Percentiles rank a stretch among this genome's conserved stretches.
Conservation (phyloP, 1,139 yeast genomes). For the Pichia sp. region DNA sequence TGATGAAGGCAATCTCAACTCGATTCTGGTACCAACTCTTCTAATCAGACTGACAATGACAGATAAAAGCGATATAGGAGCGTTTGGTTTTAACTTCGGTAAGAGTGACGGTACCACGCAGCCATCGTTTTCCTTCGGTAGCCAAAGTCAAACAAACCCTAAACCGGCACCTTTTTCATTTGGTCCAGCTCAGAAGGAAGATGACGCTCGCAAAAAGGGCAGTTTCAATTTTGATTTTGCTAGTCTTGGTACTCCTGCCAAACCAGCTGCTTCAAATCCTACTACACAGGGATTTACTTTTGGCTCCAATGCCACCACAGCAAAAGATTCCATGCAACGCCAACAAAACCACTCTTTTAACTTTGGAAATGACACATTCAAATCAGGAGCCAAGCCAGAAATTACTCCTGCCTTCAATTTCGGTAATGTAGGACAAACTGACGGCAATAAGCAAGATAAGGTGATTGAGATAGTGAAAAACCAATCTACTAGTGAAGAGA, state of each 20-base stretch:
- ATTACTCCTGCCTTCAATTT: no score
- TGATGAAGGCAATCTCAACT: no score
- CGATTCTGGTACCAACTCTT: no score
- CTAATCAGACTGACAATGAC: not conserved
- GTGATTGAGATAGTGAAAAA: no score
- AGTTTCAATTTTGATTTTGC: not conserved
- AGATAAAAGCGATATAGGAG: not conserved
- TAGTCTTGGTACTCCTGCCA: not conserved
- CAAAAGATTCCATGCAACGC: no score
- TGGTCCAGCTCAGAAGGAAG: not conserved
- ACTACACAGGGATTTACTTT: not conserved
- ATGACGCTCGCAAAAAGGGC: not conserved
- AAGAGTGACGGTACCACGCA: not conserved
- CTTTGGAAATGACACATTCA: no score
- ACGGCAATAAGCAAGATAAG: no score
- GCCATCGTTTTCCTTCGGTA: not conserved
- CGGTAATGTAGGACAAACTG: no score
- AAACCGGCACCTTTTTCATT: not conserved
- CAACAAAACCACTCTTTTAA: no score
- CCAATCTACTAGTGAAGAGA: no score
- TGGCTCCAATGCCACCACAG: no score
- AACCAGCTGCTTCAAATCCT: not conserved
- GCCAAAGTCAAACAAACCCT: not conserved
- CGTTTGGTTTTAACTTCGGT: constrained; percentile 1
- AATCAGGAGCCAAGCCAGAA: no score